phyloP scores from a whole-genome alignment of 257 asterid genomes.

The Orobanche coerulescens region DNA sequence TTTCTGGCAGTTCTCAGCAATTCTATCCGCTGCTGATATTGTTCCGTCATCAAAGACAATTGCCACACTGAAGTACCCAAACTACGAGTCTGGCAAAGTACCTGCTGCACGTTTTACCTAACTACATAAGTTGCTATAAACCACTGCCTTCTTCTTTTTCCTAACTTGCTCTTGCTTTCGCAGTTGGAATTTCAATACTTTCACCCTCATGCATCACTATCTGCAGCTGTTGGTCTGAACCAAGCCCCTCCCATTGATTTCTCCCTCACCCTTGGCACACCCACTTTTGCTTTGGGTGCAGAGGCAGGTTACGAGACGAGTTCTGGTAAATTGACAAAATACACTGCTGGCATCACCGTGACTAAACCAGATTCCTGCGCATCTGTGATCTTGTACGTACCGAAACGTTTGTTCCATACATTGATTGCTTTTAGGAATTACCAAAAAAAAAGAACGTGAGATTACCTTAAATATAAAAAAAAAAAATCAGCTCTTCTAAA shows the following conservation, averaged over 20 bases:
- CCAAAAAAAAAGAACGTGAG: too few relatives aligned
- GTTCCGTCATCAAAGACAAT: slow-evolving; percentile 69
- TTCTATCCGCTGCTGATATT: slow-evolving; percentile 36
- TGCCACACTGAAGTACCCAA: slow-evolving; percentile 55
- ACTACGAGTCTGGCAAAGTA: slow-evolving; percentile 74
- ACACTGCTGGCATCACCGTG: slow-evolving; percentile 66
- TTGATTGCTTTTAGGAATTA: neutral
- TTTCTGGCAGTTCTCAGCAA: slow-evolving; percentile 49
- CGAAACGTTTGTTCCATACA: neutral
- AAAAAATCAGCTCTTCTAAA: too few relatives aligned
- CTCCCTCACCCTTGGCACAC: slow-evolving; percentile 62
- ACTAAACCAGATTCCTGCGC: slow-evolving; percentile 74
- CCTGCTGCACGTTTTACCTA: neutral
- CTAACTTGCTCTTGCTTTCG: slow-evolving; percentile 19
- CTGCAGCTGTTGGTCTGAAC: slow-evolving; percentile 57
- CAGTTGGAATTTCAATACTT: slow-evolving; percentile 65
- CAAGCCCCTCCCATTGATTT: slow-evolving; percentile 53
- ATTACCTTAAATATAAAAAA: too few relatives aligned
- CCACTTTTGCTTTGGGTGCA: slow-evolving; percentile 74
- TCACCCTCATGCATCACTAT: slow-evolving; percentile 64
- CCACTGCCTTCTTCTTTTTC: neutral
- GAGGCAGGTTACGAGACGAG: slow-evolving; percentile 71
- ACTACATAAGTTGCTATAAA: neutral
- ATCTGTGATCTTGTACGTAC: slow-evolving; percentile 64
- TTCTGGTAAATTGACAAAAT: slow-evolving; percentile 51